phyloP scores from a whole-genome alignment of 2,329 filamentous ascomycete genomes.

The Scedosporium dehoogii region DNA sequence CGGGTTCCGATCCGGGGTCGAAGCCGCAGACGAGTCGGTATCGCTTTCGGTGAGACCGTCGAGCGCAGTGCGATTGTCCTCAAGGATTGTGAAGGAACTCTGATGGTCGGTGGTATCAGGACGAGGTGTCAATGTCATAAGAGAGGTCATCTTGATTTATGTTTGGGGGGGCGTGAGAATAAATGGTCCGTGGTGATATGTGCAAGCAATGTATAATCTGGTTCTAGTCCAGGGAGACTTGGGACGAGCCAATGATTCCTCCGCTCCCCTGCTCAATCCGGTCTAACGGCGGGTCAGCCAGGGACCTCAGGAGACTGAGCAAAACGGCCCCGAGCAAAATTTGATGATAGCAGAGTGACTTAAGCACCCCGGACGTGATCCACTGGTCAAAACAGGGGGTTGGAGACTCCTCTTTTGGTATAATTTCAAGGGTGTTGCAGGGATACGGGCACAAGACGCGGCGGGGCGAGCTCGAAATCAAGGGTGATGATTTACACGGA shows the following conservation, averaged over 20 bases:
- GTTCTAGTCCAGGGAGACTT: neutral
- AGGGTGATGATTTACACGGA: constrained; percentile 3
- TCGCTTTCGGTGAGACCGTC: neutral
- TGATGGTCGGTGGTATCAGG: neutral
- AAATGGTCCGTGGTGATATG: neutral
- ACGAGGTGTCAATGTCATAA: neutral
- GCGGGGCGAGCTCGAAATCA: neutral
- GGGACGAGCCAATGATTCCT: neutral
- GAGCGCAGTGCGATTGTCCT: constrained; percentile 2
- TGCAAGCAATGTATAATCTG: neutral
- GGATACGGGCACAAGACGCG: neutral
- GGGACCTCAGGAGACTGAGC: neutral
- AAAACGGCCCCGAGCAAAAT: neutral
- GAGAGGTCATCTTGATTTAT: neutral
- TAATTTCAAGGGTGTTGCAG: constrained; percentile 1
- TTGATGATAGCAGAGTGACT: neutral
- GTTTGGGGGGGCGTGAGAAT: neutral
- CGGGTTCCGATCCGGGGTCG: constrained; percentile 5
- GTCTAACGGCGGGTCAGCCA: neutral
- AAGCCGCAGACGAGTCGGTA: neutral
- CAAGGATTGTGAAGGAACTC: neutral
- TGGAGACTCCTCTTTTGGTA: neutral
- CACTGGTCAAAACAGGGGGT: neutral
- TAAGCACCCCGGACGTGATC: neutral
- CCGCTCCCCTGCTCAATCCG: neutral